Conservation (phyloP, 2,329 filamentous ascomycete species). For the Aspergillus luchuensis region DNA sequence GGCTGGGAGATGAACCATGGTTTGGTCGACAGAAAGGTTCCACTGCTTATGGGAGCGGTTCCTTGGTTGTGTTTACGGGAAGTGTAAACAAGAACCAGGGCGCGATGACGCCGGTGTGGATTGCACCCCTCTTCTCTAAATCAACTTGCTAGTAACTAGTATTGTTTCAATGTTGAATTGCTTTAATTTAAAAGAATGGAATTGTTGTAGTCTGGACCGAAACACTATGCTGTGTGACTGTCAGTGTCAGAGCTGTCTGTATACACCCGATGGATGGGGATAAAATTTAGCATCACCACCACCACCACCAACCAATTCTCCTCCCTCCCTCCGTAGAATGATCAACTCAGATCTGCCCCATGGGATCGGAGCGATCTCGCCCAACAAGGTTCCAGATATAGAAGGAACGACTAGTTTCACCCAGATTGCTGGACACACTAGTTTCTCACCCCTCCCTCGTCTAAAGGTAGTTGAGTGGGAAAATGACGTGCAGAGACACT, state of each 20-base stretch:
- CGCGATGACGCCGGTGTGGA: neutral
- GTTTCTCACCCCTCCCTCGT: neutral
- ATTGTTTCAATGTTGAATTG: neutral
- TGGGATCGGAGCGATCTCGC: conserved; percentile 1
- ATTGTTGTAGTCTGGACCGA: neutral
- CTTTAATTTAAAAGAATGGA: neutral
- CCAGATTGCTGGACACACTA: neutral
- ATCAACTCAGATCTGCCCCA: conserved; percentile 5
- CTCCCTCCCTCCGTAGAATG: neutral
- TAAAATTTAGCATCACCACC: neutral
- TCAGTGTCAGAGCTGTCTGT: neutral
- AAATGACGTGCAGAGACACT: conserved; percentile 16
- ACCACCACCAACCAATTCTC: neutral
- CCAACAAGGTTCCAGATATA: neutral
- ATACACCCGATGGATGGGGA: neutral
- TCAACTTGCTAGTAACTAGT: neutral
- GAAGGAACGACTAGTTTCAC: neutral
- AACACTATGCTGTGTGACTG: neutral
- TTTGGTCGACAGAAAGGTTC: neutral
- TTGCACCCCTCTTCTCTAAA: neutral
- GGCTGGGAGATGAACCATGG: conserved; percentile 5
- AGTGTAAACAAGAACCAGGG: conserved; percentile 1
- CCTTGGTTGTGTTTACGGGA: conserved; percentile 7
- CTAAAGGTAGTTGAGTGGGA: conserved; percentile 3
- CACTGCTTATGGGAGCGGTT: neutral